Conservation (phyloP, 225 moss, liverwort and hornwort genomes). For the Climacium dendroides region DNA sequence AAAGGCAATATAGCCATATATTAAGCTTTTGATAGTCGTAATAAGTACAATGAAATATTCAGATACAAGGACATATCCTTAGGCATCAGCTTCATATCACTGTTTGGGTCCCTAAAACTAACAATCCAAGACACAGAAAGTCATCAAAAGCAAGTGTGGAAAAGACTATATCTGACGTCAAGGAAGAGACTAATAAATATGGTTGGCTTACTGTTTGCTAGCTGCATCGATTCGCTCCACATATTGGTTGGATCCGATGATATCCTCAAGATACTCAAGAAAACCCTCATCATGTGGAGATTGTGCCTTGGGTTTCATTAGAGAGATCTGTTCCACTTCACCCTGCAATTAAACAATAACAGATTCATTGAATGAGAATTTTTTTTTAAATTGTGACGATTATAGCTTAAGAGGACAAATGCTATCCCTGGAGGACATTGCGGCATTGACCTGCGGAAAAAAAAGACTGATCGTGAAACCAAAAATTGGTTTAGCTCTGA, state of each 20-base stretch:
- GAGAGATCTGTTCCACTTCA: constrained; percentile 95
- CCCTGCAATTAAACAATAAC: constrained; percentile 38
- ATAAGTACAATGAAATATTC: not conserved
- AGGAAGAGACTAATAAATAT: not conserved
- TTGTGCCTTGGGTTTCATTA: constrained; percentile 97
- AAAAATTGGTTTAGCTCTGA: not conserved
- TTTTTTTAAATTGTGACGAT: not conserved
- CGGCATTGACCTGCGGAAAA: not conserved
- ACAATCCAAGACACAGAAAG: not conserved
- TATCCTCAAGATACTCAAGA: constrained; percentile 95
- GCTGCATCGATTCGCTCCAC: constrained; percentile 83
- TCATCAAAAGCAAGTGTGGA: not conserved
- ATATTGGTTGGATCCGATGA: constrained; percentile 86
- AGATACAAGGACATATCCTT: not conserved
- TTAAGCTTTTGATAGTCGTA: not conserved
- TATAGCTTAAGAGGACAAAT: not conserved
- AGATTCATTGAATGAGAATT: not conserved
- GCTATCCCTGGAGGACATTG: not conserved
- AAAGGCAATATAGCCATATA: not conserved
- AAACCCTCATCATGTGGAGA: constrained; percentile 91
- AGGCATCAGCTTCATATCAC: not conserved
- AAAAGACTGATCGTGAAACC: not conserved
- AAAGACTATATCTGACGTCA: not conserved
- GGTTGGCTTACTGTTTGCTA: constrained; percentile 57
- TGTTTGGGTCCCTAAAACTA: not conserved